Evolutionary conservation across 2,329 filamentous ascomycete species (phyloP).

Genomic region (Sporothrix brasiliensis): DNA sequence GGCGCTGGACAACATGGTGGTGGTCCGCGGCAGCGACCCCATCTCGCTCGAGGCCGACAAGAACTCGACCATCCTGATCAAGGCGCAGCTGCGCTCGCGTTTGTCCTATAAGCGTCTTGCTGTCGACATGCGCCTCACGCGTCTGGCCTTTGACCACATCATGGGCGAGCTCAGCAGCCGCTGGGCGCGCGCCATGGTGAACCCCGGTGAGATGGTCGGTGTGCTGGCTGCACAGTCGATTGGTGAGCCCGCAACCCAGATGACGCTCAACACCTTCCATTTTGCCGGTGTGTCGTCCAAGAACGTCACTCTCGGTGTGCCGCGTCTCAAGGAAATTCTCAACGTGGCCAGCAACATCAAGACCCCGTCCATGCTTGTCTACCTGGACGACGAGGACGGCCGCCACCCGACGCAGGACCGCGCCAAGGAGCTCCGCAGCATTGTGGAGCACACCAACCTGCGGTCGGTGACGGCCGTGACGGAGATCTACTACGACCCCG

Average conservation of each 20-base stretch:
- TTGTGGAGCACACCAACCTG: conserved; percentile 91
- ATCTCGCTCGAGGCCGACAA: conserved; percentile 85
- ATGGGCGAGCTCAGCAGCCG: conserved; percentile 87
- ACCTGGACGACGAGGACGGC: conserved; percentile 65
- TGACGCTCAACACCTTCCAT: conserved; percentile 99
- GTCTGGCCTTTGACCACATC: conserved; percentile 88
- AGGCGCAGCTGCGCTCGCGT: conserved; percentile 84
- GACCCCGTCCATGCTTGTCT: conserved; percentile 95
- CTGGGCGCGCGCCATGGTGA: conserved; percentile 83
- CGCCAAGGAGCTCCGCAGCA: conserved; percentile 82
- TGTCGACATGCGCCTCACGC: conserved; percentile 81
- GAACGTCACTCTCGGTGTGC: conserved; percentile 98
- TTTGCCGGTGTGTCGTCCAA: conserved; percentile 99
- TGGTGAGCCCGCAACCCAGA: conserved; percentile 97
- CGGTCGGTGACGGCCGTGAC: conserved; percentile 88
- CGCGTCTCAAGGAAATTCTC: conserved; percentile 98
- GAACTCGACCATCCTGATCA: conserved; percentile 89
- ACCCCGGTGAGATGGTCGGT: conserved; percentile 97
- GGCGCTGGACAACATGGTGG: conserved; percentile 74
- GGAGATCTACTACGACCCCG: conserved; percentile 97
- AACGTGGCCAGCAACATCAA: conserved; percentile 98
- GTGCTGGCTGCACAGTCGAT: conserved; percentile 97
- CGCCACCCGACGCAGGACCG: conserved; percentile 66
- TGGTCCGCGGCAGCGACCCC: conserved; percentile 81
- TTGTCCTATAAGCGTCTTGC: conserved; percentile 93